Conservation (phyloP, 495 filamentous ascomycete genomes). For the Hypoxylon crocopeplum region DNA sequence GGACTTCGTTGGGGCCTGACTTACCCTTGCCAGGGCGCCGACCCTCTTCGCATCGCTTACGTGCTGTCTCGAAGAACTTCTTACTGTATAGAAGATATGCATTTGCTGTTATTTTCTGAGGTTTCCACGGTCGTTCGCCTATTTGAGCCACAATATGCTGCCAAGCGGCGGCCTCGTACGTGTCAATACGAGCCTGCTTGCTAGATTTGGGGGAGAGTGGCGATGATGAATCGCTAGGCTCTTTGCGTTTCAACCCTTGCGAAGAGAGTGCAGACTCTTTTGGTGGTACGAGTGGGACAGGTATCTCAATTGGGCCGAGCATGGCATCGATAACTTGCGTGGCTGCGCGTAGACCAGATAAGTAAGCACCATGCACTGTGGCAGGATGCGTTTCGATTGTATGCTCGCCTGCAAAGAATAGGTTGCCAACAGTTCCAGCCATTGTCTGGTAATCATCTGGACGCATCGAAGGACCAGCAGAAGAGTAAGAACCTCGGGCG, state of each 20-base stretch:
- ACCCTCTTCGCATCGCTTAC: conserved; percentile 71
- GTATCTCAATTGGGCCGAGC: conserved; percentile 79
- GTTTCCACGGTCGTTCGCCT: conserved; percentile 74
- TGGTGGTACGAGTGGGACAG: conserved; percentile 74
- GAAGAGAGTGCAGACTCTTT: conserved; percentile 55
- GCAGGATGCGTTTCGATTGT: conserved; percentile 95
- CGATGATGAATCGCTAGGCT: conserved; percentile 40
- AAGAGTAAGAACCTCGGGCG: conserved; percentile 92
- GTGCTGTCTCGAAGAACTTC: conserved; percentile 77
- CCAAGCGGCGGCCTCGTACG: conserved; percentile 77
- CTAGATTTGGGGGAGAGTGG: conserved; percentile 44
- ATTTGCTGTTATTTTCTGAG: conserved; percentile 72
- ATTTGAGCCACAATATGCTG: conserved; percentile 70
- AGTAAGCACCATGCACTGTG: conserved; percentile 95
- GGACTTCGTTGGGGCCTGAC: conserved; percentile 78
- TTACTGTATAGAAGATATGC: conserved; percentile 81
- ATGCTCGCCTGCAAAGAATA: conserved; percentile 97
- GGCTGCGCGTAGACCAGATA: conserved; percentile 89
- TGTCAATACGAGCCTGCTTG: conserved; percentile 64
- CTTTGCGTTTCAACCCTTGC: conserved; percentile 59
- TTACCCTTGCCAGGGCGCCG: conserved; percentile 69
- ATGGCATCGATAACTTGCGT: conserved; percentile 80
- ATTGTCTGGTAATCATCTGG: conserved; percentile 93
- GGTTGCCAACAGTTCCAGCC: conserved; percentile 82
- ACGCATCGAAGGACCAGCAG: conserved; percentile 77